Evolutionary conservation across 495 filamentous ascomycete genomes (phyloP).

Genomic region (Penicillium salamii): DNA sequence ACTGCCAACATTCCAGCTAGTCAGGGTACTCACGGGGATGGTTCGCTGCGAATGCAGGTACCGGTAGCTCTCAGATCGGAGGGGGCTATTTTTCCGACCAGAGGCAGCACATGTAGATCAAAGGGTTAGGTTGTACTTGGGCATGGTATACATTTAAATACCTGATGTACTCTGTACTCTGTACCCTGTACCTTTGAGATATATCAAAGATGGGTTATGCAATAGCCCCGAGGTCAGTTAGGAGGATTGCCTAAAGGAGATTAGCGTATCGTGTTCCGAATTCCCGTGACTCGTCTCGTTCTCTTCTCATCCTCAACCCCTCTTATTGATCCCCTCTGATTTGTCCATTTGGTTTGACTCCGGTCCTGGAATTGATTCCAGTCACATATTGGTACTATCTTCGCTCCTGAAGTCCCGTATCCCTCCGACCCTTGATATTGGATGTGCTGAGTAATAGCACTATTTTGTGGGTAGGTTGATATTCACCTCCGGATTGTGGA

Average conservation of each 20-base stretch:
- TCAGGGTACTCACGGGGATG: no score
- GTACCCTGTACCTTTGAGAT: not conserved
- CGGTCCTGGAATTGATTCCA: not conserved
- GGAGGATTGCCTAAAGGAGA: conserved; percentile 15
- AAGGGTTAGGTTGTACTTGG: no score
- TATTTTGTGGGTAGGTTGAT: conserved; percentile 26
- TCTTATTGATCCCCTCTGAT: conserved; percentile 8
- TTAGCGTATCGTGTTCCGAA: conserved; percentile 21
- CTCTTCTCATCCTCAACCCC: conserved; percentile 29
- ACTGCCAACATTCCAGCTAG: not conserved
- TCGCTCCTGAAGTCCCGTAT: not conserved
- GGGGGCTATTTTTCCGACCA: not conserved
- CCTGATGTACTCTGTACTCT: no score
- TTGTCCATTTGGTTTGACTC: not conserved
- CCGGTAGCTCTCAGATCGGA: not conserved
- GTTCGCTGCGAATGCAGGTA: not conserved
- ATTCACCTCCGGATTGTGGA: conserved; percentile 21
- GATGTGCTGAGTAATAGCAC: conserved; percentile 17
- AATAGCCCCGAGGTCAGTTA: conserved; percentile 12
- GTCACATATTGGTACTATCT: not conserved
- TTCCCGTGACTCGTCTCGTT: conserved; percentile 32
- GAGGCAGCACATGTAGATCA: not conserved
- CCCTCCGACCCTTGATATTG: not conserved
- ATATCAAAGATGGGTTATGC: not conserved
- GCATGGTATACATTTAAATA: no score